Base-by-base conservation (phyloP, 257 asterid genomes). In the Przewalskia tangutica region DNA sequence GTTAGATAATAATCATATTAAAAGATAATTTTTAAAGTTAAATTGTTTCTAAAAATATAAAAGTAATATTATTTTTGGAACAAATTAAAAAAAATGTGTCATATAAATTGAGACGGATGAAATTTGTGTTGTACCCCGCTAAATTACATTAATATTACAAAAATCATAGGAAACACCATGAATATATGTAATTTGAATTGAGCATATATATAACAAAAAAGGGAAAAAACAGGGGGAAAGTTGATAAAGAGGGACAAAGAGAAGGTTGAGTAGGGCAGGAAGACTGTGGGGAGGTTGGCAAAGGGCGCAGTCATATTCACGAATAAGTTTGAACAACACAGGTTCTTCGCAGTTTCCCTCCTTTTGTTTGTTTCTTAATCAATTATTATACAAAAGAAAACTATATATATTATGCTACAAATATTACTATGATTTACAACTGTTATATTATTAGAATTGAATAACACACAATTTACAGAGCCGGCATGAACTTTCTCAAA, bases 271-370 rank as follows among this genome's bases (percentile, higher is more conserved):
- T 53, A 2, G 60, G 76, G 80, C 20, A 46, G 79, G 79, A 6
- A 6, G 48, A 34, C 34, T 64, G 71, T 63, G 17, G 42, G 70
- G 40, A 64, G 48, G n/a, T 46, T 20, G 42, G 79, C 12, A 20
- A 71, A 9, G 59, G 51, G 62, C 2, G 16, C 27, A 59, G 85
- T 85, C 89, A 77, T 78, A 85, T 84, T 91, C 82, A 79, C 92
- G 86, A 77, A 90, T 93, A 90, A 79, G 92, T 90, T 88, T 77
- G 90, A 84, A 71, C 81, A 84, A 87, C 92, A 83, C 94, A 93
- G 92, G 59, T 93, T 92, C 97, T 83, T 77, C 86, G 97, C 91
- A 92, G 70, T 81, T 93, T 93, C 97, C 71, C 86, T 70, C 20
- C 23, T 91, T 91, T 91, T 93, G 97, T 93, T 86, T 53, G 86